Evolutionary conservation across 1,284 basidiomycete species (phyloP), one percentile per base, ranked within the genome.

Genomic region (Leccinum angustisporum): DNA sequence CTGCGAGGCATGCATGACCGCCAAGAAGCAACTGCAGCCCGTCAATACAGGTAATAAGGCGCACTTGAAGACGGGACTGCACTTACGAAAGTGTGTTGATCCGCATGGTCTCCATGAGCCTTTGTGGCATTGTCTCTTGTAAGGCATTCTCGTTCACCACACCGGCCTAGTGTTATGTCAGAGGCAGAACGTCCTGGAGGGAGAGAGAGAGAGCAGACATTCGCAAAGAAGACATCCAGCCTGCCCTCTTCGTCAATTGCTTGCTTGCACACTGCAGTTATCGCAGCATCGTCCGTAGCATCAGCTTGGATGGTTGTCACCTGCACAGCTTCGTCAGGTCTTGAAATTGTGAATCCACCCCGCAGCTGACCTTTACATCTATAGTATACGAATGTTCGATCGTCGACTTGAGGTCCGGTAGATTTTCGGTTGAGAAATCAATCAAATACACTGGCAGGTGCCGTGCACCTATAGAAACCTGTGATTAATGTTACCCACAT

Each of bases 141-240:
- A 95, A 69, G 5, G 74, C 71, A n/a, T 78, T 68, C 16, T 58
- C 71, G 1, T 81, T 80, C 4, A 81, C 83, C 55, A 89, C 72
- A 9, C 89, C 90, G 62, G 90, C 90, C 91, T 92, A 67, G 34
- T 2, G 31, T 27, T 43, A n/a, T 51, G 58, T 68, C 59, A 70
- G 40, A 55, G 18, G 33, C n/a, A 36, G 25, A 31, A 57, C 34
- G 14, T 57, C 25, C 36, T 14, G 1, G n/a, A 54, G 61, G 51
- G 38, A 46, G 36, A 56, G 38, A 34, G 21, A 50, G 21, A 21
- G 21, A 21, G 67, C 84, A 67, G 68, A 93, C 94, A 72, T 98
- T 97, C 43, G 95, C 95, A 72, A 95, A 97, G 81, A 96, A 97
- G 66, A 97, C 88, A 68, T 98, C 96, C 16, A 97, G 80, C 54